These are phyloP conservation scores for Diaporthe sp. DNA, from an alignment of 2,329 filamentous ascomycete species.

Conservation along the genomic window DNA sequence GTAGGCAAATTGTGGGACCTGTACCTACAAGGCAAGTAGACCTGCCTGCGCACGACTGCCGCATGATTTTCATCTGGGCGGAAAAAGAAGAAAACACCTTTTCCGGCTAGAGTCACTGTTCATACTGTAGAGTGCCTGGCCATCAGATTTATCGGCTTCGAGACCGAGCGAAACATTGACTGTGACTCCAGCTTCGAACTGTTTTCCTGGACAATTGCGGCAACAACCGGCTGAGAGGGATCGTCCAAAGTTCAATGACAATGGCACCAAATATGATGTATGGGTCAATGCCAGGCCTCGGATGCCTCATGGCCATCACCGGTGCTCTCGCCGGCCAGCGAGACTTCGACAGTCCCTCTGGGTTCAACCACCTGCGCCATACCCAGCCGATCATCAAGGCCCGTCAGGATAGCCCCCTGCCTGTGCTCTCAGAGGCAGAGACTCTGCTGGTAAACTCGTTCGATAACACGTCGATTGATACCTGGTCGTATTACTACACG, in stretches of 20 bases:
- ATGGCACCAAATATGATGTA: background rate
- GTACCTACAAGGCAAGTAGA: background rate
- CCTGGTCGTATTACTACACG: slow-evolving; percentile 57
- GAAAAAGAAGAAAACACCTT: too few relatives aligned
- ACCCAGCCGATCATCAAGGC: background rate
- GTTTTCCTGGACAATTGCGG: background rate
- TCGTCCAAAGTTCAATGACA: background rate
- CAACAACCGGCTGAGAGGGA: background rate
- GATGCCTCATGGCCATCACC: background rate
- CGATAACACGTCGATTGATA: slow-evolving; percentile 54
- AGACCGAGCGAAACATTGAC: background rate
- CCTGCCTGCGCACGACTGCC: background rate
- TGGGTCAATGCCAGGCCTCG: background rate
- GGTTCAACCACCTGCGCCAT: slow-evolving; percentile 8
- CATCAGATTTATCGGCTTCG: background rate
- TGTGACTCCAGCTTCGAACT: background rate
- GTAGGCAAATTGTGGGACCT: background rate
- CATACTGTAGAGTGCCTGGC: background rate
- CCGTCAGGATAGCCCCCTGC: slow-evolving; percentile 35
- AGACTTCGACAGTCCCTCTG: slow-evolving; percentile 13
- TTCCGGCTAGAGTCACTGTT: too few relatives aligned
- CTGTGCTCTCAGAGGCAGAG: slow-evolving; percentile 51
- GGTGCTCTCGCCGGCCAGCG: background rate
- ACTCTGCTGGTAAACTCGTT: slow-evolving; percentile 53
- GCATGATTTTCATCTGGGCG: background rate